These are phyloP conservation scores for Lepidium sativum DNA, from an alignment of 345 rosid species.

Conservation along the genomic window DNA sequence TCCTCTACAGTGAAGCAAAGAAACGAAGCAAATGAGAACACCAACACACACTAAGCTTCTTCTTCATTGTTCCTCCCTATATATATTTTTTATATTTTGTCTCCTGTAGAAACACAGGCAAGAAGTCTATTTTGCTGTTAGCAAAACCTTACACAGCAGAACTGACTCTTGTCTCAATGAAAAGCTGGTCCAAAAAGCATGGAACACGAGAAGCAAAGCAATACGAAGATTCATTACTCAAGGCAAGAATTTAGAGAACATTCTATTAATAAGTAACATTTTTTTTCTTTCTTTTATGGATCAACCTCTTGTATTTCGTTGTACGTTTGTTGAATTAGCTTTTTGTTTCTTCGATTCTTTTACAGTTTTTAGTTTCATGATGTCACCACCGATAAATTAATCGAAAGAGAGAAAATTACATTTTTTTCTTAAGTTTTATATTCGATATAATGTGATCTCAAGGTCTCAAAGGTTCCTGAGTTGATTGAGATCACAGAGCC, in stretches of 20 bases:
- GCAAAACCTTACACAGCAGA: slow-evolving; percentile 16
- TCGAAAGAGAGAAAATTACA: slow-evolving; percentile 6
- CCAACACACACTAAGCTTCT: not conserved
- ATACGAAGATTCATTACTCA: slow-evolving; percentile 6
- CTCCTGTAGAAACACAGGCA: slow-evolving; percentile 8
- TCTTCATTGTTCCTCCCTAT: not conserved
- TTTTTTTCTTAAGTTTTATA: not conserved
- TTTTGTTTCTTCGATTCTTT: slow-evolving; percentile 12
- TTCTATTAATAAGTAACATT: slow-evolving; percentile 5
- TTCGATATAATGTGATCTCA: not conserved
- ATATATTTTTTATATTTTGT: slow-evolving; percentile 27
- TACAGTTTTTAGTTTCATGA: not conserved
- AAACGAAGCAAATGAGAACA: slow-evolving; percentile 71
- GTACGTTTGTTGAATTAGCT: slow-evolving; percentile 13
- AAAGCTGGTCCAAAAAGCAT: slow-evolving; percentile 2
- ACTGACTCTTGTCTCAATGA: slow-evolving; percentile 9
- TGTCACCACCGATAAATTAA: slow-evolving; percentile 14
- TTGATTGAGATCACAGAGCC: not conserved
- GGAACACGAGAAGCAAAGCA: slow-evolving; percentile 13
- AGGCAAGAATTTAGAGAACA: slow-evolving; percentile 12
- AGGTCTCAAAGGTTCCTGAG: too few relatives aligned
- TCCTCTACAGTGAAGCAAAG: slow-evolving; percentile 96
- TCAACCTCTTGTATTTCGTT: not conserved
- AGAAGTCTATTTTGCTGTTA: slow-evolving; percentile 24
- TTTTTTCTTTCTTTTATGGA: not conserved